Evolutionary conservation across 805 yeast genomes (phyloP), one percentile per base, ranked within the genome.

Genomic region (Zygosaccharomyces lentus): DNA sequence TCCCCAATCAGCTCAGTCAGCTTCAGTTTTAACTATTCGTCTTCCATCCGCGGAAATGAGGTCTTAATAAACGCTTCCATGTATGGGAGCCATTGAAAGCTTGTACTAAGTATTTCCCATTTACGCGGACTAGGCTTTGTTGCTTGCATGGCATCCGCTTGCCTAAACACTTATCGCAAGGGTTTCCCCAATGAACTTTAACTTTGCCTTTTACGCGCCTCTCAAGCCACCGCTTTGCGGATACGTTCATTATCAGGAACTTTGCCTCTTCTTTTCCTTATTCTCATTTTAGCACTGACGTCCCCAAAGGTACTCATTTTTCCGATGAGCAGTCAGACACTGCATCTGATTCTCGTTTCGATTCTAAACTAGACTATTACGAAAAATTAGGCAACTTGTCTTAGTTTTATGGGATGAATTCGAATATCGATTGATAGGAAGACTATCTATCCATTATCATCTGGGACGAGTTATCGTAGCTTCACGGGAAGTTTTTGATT

Each of bases 191-290:
- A 45, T 12, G 23, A 45, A 45, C 41, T 45, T 45, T 16, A 43
- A 45, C 36, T 45, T 45, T 45, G 48, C 36, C 41, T 45, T 23
- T 45, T 24, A 26, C 48, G 41, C 45, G 41, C 46, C 12, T 34
- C 27, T 25, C 48, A 45, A 34, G 48, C 48, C 13, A 45, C 46
- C 13, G 48, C 48, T 41, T 40, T 45, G 16, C 48, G 35, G 23
- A 45, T 35, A 34, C 48, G 48, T 27, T 45, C 48, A 41, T 35
- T 41, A 40, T 45, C 48, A 25, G 48, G 48, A 10, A 45, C 48
- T 23, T 17, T 45, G 15, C 48, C 45, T 25, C 48, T 40, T 25
- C 48, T 41, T 30, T 39, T 45, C 26, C 36, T 45, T 16, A 34
- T 45, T 34, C 23, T 24, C 6, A n/a, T n/a, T n/a, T n/a, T n/a